These are phyloP conservation scores for Heterobasidion occidentale DNA, from an alignment of 1,284 basidiomycete genomes.

Conservation along the genomic window DNA sequence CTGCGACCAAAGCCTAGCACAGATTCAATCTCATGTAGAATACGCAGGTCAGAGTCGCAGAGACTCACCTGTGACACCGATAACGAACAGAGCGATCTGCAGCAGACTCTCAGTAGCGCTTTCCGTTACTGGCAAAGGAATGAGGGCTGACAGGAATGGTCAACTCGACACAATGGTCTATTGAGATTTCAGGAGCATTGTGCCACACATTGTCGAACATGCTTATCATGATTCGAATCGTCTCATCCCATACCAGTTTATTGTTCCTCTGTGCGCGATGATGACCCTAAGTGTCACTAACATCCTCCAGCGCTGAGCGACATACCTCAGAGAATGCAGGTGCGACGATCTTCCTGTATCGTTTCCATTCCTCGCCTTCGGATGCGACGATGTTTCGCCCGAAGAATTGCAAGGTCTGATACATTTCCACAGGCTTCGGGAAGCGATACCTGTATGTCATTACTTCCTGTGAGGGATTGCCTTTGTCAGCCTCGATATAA, in stretches of 20 bases:
- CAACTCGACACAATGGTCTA: slow-evolving; percentile 26
- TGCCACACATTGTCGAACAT: slow-evolving; percentile 30
- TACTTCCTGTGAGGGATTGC: slow-evolving; percentile 13
- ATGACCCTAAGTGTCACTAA: neutral
- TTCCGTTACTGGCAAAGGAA: neutral
- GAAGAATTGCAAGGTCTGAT: slow-evolving; percentile 26
- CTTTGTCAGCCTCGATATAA: neutral
- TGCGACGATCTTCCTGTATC: slow-evolving; percentile 40
- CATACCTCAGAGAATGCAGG: slow-evolving; percentile 29
- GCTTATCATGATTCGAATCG: slow-evolving; percentile 28
- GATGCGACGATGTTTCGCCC: slow-evolving; percentile 51
- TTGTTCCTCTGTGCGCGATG: slow-evolving; percentile 29
- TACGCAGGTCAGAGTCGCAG: neutral
- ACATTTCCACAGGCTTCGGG: slow-evolving; percentile 25
- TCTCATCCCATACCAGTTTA: slow-evolving; percentile 49
- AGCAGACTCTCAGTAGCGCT: neutral
- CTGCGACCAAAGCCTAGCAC: slow-evolving; percentile 37
- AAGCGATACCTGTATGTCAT: slow-evolving; percentile 19
- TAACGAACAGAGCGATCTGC: slow-evolving; percentile 49
- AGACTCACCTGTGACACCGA: slow-evolving; percentile 31
- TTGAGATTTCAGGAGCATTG: slow-evolving; percentile 18
- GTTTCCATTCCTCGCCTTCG: slow-evolving; percentile 55
- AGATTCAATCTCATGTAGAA: neutral
- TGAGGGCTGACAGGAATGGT: slow-evolving; percentile 37
- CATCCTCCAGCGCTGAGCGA: neutral